Evolutionary conservation across 2,329 filamentous ascomycete genomes (phyloP).

Genomic region (Elsinoe fawcettii): DNA sequence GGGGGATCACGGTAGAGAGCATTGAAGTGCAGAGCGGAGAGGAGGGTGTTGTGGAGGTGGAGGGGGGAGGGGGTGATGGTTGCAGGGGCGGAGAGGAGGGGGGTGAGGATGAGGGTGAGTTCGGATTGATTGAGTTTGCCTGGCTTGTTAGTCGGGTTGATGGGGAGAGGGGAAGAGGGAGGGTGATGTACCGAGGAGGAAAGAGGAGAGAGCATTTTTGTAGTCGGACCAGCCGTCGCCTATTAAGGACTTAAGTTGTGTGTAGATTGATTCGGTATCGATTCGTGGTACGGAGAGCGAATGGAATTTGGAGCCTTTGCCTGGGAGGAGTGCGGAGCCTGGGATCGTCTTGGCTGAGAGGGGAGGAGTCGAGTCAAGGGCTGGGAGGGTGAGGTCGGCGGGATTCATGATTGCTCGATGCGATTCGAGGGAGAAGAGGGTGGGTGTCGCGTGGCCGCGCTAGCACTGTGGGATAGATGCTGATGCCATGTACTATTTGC

Average conservation of each 20-base stretch:
- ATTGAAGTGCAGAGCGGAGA: slow-evolving; percentile 53
- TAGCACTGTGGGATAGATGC: not conserved
- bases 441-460: not conserved
- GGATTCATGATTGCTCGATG: slow-evolving; percentile 26
- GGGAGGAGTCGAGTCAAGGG: slow-evolving; percentile 20
- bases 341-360: slow-evolving; percentile 25
- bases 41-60: slow-evolving; percentile 55
- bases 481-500: not conserved
- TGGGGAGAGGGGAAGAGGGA: not conserved
- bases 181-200: slow-evolving; percentile 45
- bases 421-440: not conserved
- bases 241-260: slow-evolving; percentile 52
- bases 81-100: slow-evolving; percentile 44
- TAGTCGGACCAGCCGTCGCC: slow-evolving; percentile 54
- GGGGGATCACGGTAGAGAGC: slow-evolving; percentile 51
- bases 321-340: slow-evolving; percentile 19
- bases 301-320: slow-evolving; percentile 36
- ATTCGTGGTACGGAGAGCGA: slow-evolving; percentile 50
- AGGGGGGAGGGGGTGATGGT: slow-evolving; percentile 32
- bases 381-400: slow-evolving; percentile 25
- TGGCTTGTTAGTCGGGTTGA: slow-evolving; percentile 22
- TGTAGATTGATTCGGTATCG: slow-evolving; percentile 56
- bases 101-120: slow-evolving; percentile 48
- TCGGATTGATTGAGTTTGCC: slow-evolving; percentile 55
- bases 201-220: slow-evolving; percentile 50